These are phyloP conservation scores for Microdochium trichocladiopsis DNA, from an alignment of 2,329 filamentous ascomycete genomes.

Conservation along the genomic window DNA sequence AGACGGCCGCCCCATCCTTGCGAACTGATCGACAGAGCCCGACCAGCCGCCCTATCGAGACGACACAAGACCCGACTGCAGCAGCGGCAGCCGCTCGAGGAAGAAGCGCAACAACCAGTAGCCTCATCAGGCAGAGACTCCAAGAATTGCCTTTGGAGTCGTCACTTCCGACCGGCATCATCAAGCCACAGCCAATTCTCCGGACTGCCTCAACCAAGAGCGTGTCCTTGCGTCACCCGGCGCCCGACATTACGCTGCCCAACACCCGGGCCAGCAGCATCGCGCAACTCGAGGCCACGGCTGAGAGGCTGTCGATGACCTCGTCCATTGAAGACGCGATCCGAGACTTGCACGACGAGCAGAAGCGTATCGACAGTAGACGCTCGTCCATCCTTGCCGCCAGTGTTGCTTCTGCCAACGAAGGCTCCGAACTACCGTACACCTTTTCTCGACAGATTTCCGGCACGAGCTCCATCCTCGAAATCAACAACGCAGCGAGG, in stretches of 20 bases:
- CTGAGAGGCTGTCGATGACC: constrained; percentile 65
- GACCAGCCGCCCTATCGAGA: not conserved
- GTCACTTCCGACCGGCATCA: constrained; percentile 8
- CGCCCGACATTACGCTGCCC: constrained; percentile 50
- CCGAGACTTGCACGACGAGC: constrained; percentile 61
- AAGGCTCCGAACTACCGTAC: constrained; percentile 20
- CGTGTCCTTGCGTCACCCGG: constrained; percentile 46
- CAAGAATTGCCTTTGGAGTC: not conserved
- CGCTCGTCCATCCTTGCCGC: constrained; percentile 55
- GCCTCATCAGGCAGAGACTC: not conserved
- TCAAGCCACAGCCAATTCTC: constrained; percentile 34
- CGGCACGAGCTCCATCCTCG: constrained; percentile 55
- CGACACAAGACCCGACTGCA: constrained; percentile 9
- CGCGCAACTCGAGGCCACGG: constrained; percentile 66
- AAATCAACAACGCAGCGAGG: constrained; percentile 59
- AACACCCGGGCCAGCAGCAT: constrained; percentile 61
- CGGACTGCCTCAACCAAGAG: constrained; percentile 37
- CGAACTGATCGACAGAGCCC: not conserved
- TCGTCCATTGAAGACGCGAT: constrained; percentile 76
- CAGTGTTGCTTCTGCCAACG: constrained; percentile 27
- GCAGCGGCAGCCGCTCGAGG: not conserved
- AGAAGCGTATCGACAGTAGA: constrained; percentile 63
- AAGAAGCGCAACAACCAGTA: not conserved
- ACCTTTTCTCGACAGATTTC: constrained; percentile 36
- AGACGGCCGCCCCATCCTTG: not conserved